A percentile compares a stretch with the other conserved stretches of the same genome.
Evolutionary conservation across 805 yeast species (phyloP).

Genomic region (Maudiozyma bulderi): DNA sequence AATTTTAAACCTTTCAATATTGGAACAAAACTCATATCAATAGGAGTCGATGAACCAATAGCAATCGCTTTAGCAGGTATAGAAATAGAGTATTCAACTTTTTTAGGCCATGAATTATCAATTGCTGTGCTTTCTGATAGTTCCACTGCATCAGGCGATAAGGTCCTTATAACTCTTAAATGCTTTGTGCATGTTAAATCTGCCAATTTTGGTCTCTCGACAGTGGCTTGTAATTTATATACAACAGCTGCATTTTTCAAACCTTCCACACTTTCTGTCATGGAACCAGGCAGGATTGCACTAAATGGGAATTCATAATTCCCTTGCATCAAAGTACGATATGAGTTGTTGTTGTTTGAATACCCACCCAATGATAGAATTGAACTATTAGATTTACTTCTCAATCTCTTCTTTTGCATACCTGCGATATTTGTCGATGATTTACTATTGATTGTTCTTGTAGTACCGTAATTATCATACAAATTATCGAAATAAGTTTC

Average conservation of each 20-base stretch:
- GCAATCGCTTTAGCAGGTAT: constrained; percentile 86
- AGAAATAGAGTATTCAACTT: constrained; percentile 81
- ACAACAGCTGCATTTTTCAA: constrained; percentile 67
- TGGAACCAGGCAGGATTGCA: constrained; percentile 70
- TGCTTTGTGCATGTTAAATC: constrained; percentile 62
- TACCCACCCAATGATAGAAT: constrained; percentile 23
- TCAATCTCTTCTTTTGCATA: constrained; percentile 12
- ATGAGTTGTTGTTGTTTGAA: constrained; percentile 9
- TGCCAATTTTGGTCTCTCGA: constrained; percentile 73
- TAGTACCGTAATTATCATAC: constrained; percentile 13
- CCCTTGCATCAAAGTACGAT: constrained; percentile 51
- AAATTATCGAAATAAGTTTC: constrained; percentile 31
- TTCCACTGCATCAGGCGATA: constrained; percentile 81
- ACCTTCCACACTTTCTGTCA: constrained; percentile 85
- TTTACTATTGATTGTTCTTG: constrained; percentile 12
- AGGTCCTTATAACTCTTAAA: constrained; percentile 72
- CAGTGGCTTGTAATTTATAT: constrained; percentile 65
- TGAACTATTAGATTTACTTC: constrained; percentile 20
- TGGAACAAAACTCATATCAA: constrained; percentile 68
- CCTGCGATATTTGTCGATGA: constrained; percentile 13
- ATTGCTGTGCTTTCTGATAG: constrained; percentile 87
- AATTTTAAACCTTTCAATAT: constrained; percentile 68
- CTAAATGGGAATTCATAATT: constrained; percentile 88
- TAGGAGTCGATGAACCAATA: constrained; percentile 69
- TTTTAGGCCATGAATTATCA: constrained; percentile 92